Evolutionary conservation across 2,329 filamentous ascomycete species (phyloP).

Genomic region (Sporothrix euskadiensis): DNA sequence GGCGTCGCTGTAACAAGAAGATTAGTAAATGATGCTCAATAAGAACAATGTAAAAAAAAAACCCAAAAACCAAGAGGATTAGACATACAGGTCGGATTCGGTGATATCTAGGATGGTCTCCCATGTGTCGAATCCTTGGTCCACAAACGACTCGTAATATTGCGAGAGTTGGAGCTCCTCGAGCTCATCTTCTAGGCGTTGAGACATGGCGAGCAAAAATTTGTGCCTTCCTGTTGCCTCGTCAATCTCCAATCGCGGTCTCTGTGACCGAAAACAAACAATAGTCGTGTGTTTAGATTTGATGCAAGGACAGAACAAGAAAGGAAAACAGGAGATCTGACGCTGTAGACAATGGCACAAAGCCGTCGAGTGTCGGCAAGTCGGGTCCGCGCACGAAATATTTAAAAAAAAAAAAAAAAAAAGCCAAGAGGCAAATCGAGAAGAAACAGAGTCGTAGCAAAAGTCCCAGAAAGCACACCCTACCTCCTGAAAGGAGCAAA

Average conservation of each 20-base stretch:
- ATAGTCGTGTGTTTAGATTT: neutral
- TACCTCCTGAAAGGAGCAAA: conserved; percentile 17
- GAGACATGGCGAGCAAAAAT: conserved; percentile 51
- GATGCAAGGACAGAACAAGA: neutral
- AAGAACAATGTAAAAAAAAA: neutral
- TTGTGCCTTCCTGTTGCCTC: neutral
- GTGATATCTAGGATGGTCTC: conserved; percentile 81
- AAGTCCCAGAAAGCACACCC: neutral
- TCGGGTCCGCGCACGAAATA: neutral
- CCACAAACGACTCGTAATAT: conserved; percentile 70
- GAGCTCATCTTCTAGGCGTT: conserved; percentile 64
- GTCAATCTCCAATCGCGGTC: neutral
- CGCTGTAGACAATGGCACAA: neutral
- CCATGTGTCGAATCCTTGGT: conserved; percentile 84
- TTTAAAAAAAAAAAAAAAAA: neutral
- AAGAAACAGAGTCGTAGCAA: neutral
- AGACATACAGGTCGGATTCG: conserved; percentile 73
- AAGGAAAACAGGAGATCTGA: neutral
- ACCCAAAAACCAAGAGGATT: neutral
- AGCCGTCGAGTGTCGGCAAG: neutral
- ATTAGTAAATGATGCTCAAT: neutral
- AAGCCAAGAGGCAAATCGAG: neutral
- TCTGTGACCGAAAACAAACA: neutral
- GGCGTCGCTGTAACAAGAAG: conserved; percentile 56
- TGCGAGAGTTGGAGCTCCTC: conserved; percentile 75